Evolutionary conservation across 192 early-diverging fungal species (phyloP), one percentile per base, ranked within the genome.

Genomic region (Podila minutissima): DNA sequence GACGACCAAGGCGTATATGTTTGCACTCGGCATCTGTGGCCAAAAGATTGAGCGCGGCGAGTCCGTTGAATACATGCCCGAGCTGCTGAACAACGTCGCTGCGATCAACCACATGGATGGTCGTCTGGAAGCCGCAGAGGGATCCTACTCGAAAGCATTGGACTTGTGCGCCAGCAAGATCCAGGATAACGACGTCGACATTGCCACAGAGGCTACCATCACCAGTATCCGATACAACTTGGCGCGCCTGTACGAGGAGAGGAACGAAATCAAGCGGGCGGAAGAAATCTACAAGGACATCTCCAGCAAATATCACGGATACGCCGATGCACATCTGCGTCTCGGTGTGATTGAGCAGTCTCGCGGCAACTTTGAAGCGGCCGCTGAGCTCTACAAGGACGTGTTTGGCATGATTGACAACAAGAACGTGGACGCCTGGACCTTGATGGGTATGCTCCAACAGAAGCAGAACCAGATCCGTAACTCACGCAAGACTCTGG

Each of bases 51-150:
- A 77, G 29, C 70, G 73, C 17, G 76, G 75, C 8, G 76, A 84
- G 57, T 17, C 71, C 29, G 78, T 74, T 0, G 72, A 78, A 26
- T 74, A 74, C 49, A 72, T 87, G 60, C 75, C 91, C 0, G 94
- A 95, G 71, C 82, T 98, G n/a, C 85, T 93, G 81, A 98, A 95
- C 73, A 97, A 98, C 75, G 86, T 98, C 53, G 95, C 89, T n/a
- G 94, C 88, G 2, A 86, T 96, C 67, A 88, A 90, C 57, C 94
- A 95, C 41, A 66, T 89, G 48, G 77, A 81, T 51, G 77, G 77
- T 12, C 49, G 71, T 26, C 28, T 81, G 46, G 77, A 81, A 8
- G 61, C 83, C 3, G 87, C 83, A 0, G 83, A 86, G 48, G 74
- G 74, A 11, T 75, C 82, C 32, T 90, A 91, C 71, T 69, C 69